A percentile compares a stretch with the other conserved stretches of the same genome.
Conservation (phyloP, 2,329 filamentous ascomycete species). For the Epichloe baconii region DNA sequence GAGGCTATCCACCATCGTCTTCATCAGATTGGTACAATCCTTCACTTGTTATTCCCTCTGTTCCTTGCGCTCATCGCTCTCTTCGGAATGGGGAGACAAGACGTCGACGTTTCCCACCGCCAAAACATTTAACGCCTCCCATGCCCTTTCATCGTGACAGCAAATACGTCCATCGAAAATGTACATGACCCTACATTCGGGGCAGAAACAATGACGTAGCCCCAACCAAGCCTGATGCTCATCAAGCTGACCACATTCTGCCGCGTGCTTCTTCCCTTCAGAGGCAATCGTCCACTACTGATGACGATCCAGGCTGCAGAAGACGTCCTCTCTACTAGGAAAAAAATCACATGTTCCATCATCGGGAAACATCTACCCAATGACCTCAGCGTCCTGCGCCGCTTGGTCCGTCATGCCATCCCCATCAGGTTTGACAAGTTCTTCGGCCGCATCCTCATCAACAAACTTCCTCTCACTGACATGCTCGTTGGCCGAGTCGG, state of each 20-base stretch:
- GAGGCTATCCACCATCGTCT: neutral
- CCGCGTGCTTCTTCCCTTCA: neutral
- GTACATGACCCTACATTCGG: conserved; percentile 6
- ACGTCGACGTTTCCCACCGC: neutral
- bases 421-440: conserved; percentile 53
- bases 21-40: neutral
- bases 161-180: conserved; percentile 8
- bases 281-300: neutral
- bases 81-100: neutral
- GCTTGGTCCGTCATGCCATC: conserved; percentile 25
- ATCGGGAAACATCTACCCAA: conserved; percentile 11
- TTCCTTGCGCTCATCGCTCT: neutral
- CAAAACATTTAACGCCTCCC: conserved; percentile 5
- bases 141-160: conserved; percentile 11
- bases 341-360: neutral
- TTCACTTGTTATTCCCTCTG: neutral
- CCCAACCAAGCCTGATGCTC: neutral
- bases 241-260: neutral
- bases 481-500: conserved; percentile 45
- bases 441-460: conserved; percentile 53
- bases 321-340: neutral
- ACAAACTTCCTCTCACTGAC: conserved; percentile 85
- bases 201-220: neutral
- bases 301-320: neutral
- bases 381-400: conserved; percentile 26